Conservation (phyloP, 140 eudicot species). For the Bidens hawaiensis region DNA sequence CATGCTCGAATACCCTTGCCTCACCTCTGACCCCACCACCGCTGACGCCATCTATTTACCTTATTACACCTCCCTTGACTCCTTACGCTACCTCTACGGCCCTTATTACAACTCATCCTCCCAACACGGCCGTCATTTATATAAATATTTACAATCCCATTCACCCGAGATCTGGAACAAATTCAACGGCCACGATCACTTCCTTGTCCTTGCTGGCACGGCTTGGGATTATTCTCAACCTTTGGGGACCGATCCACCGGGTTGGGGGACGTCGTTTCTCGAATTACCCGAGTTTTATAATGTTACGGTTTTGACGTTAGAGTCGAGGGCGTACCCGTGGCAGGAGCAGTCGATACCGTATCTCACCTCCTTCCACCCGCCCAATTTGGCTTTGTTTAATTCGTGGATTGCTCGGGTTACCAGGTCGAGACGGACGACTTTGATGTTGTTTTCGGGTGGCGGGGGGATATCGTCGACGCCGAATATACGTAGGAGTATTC, state of each 20-base stretch:
- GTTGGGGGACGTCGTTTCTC: constrained; percentile 76
- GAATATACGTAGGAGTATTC: constrained; percentile 65
- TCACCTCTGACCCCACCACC: constrained; percentile 53
- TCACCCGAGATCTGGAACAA: constrained; percentile 57
- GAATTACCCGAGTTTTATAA: constrained; percentile 64
- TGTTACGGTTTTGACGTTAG: constrained; percentile 52
- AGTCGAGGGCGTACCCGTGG: constrained; percentile 72
- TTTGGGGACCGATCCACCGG: constrained; percentile 37
- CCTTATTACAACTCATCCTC: constrained; percentile 49
- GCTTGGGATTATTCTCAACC: constrained; percentile 87
- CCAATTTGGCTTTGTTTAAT: constrained; percentile 48
- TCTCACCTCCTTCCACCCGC: constrained; percentile 89
- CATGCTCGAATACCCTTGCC: constrained; percentile 86
- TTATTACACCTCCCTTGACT: constrained; percentile 63
- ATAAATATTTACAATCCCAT: constrained; percentile 22
- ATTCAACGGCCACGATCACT: constrained; percentile 66
- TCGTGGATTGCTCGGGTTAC: constrained; percentile 61
- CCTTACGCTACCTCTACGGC: constrained; percentile 56
- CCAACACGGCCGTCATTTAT: constrained; percentile 54
- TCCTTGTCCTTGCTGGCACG: constrained; percentile 58
- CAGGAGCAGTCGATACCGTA: constrained; percentile 78
- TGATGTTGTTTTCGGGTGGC: constrained; percentile 84
- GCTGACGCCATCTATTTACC: constrained; percentile 81
- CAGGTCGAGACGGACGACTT: constrained; percentile 38
- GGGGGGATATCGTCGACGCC: constrained; percentile 71